Evolutionary conservation across 1,284 basidiomycete species (phyloP), one percentile per base, ranked within the genome.

Genomic region (Ganoderma multipileum): DNA sequence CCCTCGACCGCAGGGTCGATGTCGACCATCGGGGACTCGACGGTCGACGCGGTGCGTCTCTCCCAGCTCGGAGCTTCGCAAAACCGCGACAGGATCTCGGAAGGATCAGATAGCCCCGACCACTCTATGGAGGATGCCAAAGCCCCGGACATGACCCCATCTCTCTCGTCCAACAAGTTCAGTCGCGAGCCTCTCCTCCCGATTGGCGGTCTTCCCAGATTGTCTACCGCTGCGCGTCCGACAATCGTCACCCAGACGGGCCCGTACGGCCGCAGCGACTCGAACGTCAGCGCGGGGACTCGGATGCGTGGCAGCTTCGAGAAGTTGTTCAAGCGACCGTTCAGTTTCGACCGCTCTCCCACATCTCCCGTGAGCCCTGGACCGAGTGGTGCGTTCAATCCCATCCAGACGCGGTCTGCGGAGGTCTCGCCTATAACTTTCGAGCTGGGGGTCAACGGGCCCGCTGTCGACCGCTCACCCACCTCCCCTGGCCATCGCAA

Each of bases 181-280:
- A 91, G 90, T 76, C 85, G 89, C 50, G 91, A 93, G 70, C 89
- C 90, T 1, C 81, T 92, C 59, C 82, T 93, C 3, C 90, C 91
- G 9, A 79, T 86, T 38, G 80, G 79, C 55, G 66, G 66, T 1
- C 74, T 72, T 39, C 59, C 71, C 36, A 76, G 71, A 64, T 68
- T 76, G 9, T 38, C 64, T 33, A 30, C 28, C 3, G 63, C 75
- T 3, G 68, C 73, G 3, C 76, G 77, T 14, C 79, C 78, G 9
- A 76, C 79, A 1, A 69, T 79, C 61, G 68, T 74, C 55, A 69
- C 76, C 47, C 72, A 77, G 70, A 68, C 74, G 18, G 68, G 65
- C n/a, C 77, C 77, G 39, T 79, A 78, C 63, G 77, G 75, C 8
- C 73, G 72, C 66, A 75, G 75, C 73, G 76, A 78, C 30, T 72